phyloP scores from a whole-genome alignment of 345 rosid species.

The Erucastrum elatum region DNA sequence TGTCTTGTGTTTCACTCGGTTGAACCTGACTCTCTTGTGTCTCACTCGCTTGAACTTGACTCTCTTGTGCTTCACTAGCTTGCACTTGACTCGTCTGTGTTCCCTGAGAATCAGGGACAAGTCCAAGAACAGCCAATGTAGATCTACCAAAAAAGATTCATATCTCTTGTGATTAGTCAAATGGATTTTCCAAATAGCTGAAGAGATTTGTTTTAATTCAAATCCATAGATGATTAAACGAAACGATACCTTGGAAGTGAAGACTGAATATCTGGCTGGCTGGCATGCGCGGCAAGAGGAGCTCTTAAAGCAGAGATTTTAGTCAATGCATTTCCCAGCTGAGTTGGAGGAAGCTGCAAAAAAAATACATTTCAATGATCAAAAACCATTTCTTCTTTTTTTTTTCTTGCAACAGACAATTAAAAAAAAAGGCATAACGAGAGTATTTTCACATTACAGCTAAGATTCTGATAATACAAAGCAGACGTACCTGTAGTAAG shows the following conservation, averaged over 20 bases:
- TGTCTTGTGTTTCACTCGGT: slow-evolving; percentile 20
- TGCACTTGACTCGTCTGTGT: slow-evolving; percentile 31
- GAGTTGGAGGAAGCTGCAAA: slow-evolving; percentile 88
- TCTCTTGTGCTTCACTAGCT: slow-evolving; percentile 10
- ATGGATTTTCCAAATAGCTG: slow-evolving; percentile 11
- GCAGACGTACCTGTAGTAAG: slow-evolving; percentile 75
- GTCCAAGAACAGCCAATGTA: slow-evolving; percentile 72
- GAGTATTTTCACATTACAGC: neutral
- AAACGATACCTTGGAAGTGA: slow-evolving; percentile 72
- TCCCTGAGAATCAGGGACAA: slow-evolving; percentile 61
- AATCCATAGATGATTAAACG: neutral
- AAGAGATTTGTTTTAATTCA: neutral
- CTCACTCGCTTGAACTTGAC: slow-evolving; percentile 17
- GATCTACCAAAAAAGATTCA: slow-evolving; percentile 51
- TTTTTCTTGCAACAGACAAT: neutral
- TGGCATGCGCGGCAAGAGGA: slow-evolving; percentile 82
- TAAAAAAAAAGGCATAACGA: neutral
- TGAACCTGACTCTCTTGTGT: neutral
- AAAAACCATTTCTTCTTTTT: neutral
- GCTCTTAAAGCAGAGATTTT: slow-evolving; percentile 63
- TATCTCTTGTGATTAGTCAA: slow-evolving; percentile 22
- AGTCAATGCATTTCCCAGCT: slow-evolving; percentile 84
- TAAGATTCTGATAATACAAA: neutral
- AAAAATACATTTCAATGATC: slow-evolving; percentile 17
- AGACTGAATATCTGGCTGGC: slow-evolving; percentile 70